Evolutionary conservation across 2,329 filamentous ascomycete species (phyloP), one percentile per base, ranked within the genome.

Genomic region (Diaporthe australafricana): DNA sequence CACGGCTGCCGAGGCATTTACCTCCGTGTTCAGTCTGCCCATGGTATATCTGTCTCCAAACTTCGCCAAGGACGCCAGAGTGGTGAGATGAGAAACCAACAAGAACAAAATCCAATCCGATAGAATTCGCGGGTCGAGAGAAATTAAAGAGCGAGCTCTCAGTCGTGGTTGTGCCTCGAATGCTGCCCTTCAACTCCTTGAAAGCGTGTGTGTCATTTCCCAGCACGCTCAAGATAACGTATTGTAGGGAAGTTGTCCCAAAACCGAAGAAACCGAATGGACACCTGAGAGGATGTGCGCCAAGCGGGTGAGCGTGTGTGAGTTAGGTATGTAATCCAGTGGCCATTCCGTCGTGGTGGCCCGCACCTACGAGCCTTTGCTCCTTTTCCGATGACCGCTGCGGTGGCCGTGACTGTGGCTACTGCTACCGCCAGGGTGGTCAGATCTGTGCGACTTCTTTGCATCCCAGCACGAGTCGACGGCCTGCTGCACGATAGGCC

Each of bases 401-500:
- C 60, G 60, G 16, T 60, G 60, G 32, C 32, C 3, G 38, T 67
- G 47, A 12, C 50, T 27, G 52, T 55, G 53, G 40, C 50, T 17
- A 5, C 25, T 47, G 25, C 17, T 22, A 11, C 42, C 30, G 22
- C 32, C 42, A n/a, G n/a, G 32, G n/a, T 66, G 47, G 11, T 66
- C 45, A 8, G 45, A 40, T 14, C 17, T 66, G 52, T 69, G 52
- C 25, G 52, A 50, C n/a, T 48, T 60, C 42, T 69, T 60, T 8
- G 53, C 53, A 2, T 38, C 32, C 67, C 67, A 69, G 47, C 67
- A 69, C 17, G 38, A 22, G 12, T 69, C 53, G 30, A 89, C 85
- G 5, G 87, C 86, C 3, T 82, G 77, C 9, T 75, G 75, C 38
- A 89, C 83, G 11, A 79, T 79, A 0, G 84, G 76, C 74, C 83